Base-by-base conservation (phyloP, 306 rosid genomes). In the Abrus pulchellus region DNA sequence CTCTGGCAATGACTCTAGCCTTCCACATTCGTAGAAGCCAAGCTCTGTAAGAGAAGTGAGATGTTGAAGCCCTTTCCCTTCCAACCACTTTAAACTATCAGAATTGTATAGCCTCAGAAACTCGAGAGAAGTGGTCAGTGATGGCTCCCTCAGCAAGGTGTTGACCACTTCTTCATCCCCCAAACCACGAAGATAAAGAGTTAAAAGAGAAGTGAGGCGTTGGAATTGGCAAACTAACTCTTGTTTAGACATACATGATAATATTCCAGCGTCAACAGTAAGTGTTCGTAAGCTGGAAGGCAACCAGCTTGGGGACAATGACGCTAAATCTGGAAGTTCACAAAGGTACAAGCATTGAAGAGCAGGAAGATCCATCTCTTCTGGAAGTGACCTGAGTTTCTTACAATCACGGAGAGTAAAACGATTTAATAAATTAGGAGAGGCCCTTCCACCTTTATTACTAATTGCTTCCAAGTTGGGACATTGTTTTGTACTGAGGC, bases 41-140 rank as follows among this genome's bases (percentile, higher is more conserved):
- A 68, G 29, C 38, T 28, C 8, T 45, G 45, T 34, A 41, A 68
- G 74, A 68, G 74, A 68, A 68, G 56, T 45, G 56, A 68, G 74
- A 54, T 54, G 30, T 14, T 54, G 60, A 54, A 54, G 60, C 60
- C 60, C 60, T 6, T 54, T 54, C 6, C 60, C 60, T 54, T 54
- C 60, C 60, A 54, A 12, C 7, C 14, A 54, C 60, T 20, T 54
- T 9, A 54, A 68, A 28, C 41, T 28, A 5, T 6, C 7, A 1
- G 45, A 47, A 29, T 5, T 45, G 4, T 28, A 3, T 3, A 68
- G 41, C 28, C 13, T 0, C 11, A 68, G 10, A 68, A 11, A 1
- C n/a, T 44, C 9, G 7, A 68, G 56, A 47, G 57, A 68, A 68
- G 57, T 68, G n/a, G 74, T 56, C 27, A 68, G 74, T 0, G 12